Conservation (phyloP, 257 asterid species). For the Nicotiana benthamiana region DNA sequence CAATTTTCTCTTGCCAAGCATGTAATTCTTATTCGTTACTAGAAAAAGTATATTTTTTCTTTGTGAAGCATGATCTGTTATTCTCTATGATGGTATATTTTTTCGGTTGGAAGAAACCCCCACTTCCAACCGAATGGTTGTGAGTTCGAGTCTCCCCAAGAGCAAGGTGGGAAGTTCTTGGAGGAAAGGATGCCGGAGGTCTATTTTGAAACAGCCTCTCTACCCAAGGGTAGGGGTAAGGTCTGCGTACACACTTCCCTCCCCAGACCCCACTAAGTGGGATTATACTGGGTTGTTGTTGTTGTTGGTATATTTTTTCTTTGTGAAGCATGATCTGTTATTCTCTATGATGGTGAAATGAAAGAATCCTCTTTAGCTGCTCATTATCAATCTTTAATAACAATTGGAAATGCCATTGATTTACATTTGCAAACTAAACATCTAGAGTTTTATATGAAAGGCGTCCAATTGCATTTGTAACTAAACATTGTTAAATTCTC, state of each 20-base stretch:
- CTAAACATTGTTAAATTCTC: too few relatives aligned
- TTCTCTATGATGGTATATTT: not conserved
- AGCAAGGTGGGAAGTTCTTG: too few relatives aligned
- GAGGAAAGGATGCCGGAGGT: too few relatives aligned
- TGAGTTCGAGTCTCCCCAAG: too few relatives aligned
- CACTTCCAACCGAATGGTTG: too few relatives aligned
- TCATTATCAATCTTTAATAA: not conserved
- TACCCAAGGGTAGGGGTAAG: too few relatives aligned
- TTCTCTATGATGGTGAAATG: not conserved
- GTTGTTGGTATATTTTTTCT: not conserved
- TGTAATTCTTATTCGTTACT: not conserved
- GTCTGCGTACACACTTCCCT: too few relatives aligned
- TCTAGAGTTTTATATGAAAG: not conserved
- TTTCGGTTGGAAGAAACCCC: too few relatives aligned
- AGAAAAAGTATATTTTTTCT: not conserved
- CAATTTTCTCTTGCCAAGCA: not conserved
- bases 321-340: not conserved
- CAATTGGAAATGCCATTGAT: not conserved
- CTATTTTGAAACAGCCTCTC: too few relatives aligned
- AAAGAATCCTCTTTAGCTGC: not conserved
- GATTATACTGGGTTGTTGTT: too few relatives aligned
- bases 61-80: not conserved
- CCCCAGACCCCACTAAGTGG: too few relatives aligned
- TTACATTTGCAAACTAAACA: not conserved
- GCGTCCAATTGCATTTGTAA: not conserved